Evolutionary conservation across 805 yeast genomes (phyloP), one percentile per base, ranked within the genome.

Genomic region (Yamadazyma sp.): DNA sequence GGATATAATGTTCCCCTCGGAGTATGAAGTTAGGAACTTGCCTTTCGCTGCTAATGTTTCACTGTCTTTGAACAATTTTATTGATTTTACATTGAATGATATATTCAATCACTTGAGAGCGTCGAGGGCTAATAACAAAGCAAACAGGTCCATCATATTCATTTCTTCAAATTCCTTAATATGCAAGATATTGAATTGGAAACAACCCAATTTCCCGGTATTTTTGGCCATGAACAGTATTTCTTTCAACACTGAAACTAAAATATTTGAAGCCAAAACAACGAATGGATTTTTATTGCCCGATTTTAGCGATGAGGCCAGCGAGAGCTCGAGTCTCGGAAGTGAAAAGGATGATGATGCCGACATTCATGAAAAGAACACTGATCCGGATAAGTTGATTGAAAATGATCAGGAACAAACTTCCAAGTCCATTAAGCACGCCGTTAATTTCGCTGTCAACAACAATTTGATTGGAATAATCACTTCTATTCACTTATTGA

Each of bases 171-270:
- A 89, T 59, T 84, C 96, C 22, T 77, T 80, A 31, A 87, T 89
- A n/a, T 93, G 98, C 62, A 87, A 95, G 8, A 84, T 88, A 31
- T 64, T 93, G 50, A 93, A 93, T 62, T 93, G 99, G 99, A 93
- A 93, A 61, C 99, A 93, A 62, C 98, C 99, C 10, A 91, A 91
- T 58, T 93, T 84, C 62, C 97, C 99, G 0, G 98, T 93, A 0
- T 80, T 93, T 47, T 84, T 86, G 62, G 78, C 82, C 39, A 77
- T 90, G 75, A 81, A 79, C 49, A 86, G 88, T n/a, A 65, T 81
- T 8, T 64, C 71, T 29, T 58, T 54, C 55, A 50, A 57, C 53
- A 23, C 45, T 33, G 35, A 46, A 2, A 38, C 44, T 12, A 45
- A 52, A n/a, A 45, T 42, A 6, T 69, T 67, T 37, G 73, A 68